Evolutionary conservation across 2,329 filamentous ascomycete species (phyloP).

Genomic region (Aspergillus candidus): DNA sequence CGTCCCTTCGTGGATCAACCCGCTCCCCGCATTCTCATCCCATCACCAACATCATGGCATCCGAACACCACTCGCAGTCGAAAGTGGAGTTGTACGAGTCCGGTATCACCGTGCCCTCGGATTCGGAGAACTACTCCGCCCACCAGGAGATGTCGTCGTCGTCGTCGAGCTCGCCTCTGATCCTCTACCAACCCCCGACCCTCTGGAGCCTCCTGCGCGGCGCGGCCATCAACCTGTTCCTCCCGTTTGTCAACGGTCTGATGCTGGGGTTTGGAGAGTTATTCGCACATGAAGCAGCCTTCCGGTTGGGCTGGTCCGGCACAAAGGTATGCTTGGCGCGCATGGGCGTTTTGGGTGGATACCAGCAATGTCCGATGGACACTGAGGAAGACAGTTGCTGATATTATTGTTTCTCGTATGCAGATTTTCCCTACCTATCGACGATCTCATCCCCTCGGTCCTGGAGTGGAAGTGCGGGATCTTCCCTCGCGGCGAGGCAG

Average conservation of each 20-base stretch:
- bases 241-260: slow-evolving; percentile 95
- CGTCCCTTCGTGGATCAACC: background rate
- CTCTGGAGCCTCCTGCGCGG: slow-evolving; percentile 79
- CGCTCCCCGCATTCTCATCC: background rate
- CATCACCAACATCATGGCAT: slow-evolving; percentile 24
- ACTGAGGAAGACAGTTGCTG: background rate
- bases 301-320: slow-evolving; percentile 83
- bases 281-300: slow-evolving; percentile 93
- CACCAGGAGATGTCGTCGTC: slow-evolving; percentile 34
- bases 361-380: too few species aligned
- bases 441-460: slow-evolving; percentile 62
- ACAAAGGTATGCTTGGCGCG: slow-evolving; percentile 67
- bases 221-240: slow-evolving; percentile 87
- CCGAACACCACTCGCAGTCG: slow-evolving; percentile 25
- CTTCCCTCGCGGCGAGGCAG: slow-evolving; percentile 52
- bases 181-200: slow-evolving; percentile 80
- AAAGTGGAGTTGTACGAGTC: slow-evolving; percentile 38
- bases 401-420: background rate
- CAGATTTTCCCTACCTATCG: slow-evolving; percentile 58
- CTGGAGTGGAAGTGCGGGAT: slow-evolving; percentile 74
- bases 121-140: slow-evolving; percentile 44
- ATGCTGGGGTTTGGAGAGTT: slow-evolving; percentile 98
- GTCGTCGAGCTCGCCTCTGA: slow-evolving; percentile 33
- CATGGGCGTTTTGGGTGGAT: background rate
- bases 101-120: slow-evolving; percentile 42